These are phyloP conservation scores for Zygnema cylindricum DNA, from an alignment of 139 green algal genomes.

Conservation along the genomic window DNA sequence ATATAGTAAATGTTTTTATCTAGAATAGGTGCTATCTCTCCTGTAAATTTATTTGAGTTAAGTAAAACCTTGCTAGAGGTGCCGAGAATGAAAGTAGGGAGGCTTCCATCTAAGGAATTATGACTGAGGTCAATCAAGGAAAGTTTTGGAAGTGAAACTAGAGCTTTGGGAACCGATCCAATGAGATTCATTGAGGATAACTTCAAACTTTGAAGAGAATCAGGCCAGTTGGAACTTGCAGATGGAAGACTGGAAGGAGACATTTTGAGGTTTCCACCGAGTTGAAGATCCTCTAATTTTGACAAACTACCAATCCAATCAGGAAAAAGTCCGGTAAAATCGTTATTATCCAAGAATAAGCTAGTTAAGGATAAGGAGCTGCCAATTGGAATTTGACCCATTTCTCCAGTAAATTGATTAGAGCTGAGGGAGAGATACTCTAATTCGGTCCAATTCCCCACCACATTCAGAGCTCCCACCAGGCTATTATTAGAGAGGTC, in stretches of 20 bases:
- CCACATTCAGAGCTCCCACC: neutral
- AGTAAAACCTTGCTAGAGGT: neutral
- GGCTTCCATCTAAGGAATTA: constrained; percentile 21
- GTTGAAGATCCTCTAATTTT: neutral
- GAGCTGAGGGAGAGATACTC: neutral
- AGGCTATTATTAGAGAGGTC: constrained; percentile 14
- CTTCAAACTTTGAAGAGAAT: neutral
- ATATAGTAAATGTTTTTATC: neutral
- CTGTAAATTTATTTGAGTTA: neutral
- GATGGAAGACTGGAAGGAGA: neutral
- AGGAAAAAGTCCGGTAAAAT: neutral
- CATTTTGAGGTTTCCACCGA: neutral
- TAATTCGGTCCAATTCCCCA: neutral
- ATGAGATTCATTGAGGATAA: neutral
- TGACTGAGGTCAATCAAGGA: constrained; percentile 15
- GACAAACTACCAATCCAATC: neutral
- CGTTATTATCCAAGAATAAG: neutral
- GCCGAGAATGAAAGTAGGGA: neutral
- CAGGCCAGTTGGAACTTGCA: neutral
- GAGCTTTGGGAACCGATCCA: constrained; percentile 6
- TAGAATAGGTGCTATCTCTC: neutral
- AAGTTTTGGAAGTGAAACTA: neutral
- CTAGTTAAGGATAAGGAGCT: neutral
- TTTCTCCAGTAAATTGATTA: neutral
- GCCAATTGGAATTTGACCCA: neutral